Base-by-base conservation (phyloP, 2,329 filamentous ascomycete genomes). In the Neonectria neomacrospora region DNA sequence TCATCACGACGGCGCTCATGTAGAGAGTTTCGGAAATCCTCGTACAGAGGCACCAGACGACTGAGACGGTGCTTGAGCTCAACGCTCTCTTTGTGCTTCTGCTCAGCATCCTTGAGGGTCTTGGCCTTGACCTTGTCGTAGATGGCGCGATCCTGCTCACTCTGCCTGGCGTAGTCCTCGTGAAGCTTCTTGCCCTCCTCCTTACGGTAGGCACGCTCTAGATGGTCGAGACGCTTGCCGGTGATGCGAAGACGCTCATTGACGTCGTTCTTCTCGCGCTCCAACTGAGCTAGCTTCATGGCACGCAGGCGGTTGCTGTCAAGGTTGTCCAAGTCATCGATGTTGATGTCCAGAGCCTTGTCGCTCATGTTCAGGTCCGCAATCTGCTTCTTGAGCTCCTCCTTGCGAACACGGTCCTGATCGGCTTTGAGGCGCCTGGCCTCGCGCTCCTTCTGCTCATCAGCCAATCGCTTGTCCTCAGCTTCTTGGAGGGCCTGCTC, bases 211-310 rank as follows among this genome's bases (percentile, higher is more conserved):
- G 96, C 96, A 83, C 96, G 92, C 84, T 99, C 96, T 73, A 99
- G 83, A 81, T 99, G 95, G 77, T 99, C 96, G 74, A 97, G 92
- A 68, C 96, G 91, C 88, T 97, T 98, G 78, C 91, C 93, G 64
- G 94, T 96, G 73, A 97, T 89, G 73, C 94, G 91, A 56, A 98
- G 88, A 77, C 92, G 93, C 81, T 97, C 94, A 68, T 92, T 93
- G 71, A 97, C 90, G 76, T 96, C 94, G 75, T 95, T 97, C 90
- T 98, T 99, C 85, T 98, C 96, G 73, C 95, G 94, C 82, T 98
- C 96, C 11, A 99, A 88, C 80, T 97, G 95, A 65, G 93, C 91
- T 61, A 99, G 88, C 85, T 98, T 98, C 82, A 99, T 91, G 71
- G 92, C 91, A 78, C 96, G 94, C 72, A 99, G 92, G 68, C 91